Evolutionary conservation across 2,329 filamentous ascomycete species (phyloP).

Genomic region (Talaromyces sp.): DNA sequence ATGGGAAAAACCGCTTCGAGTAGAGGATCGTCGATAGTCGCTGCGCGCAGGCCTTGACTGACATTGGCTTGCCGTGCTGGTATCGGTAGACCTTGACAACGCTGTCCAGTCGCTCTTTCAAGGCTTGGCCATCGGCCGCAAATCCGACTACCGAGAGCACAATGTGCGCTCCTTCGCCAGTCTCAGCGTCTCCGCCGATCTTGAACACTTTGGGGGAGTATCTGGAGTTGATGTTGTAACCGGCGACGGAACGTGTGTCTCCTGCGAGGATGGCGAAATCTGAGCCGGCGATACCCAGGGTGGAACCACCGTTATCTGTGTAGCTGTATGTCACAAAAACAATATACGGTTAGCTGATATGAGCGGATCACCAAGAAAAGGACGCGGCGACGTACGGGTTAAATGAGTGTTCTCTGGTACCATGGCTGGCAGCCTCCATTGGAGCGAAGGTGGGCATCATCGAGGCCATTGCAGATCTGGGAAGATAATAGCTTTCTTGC

Average conservation of each 20-base stretch:
- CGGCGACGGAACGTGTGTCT: slow-evolving; percentile 90
- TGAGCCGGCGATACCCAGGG: slow-evolving; percentile 85
- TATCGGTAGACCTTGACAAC: slow-evolving; percentile 99
- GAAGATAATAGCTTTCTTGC: neutral
- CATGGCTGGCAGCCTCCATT: slow-evolving; percentile 51
- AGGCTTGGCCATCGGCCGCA: slow-evolving; percentile 85
- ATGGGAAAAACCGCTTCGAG: slow-evolving; percentile 97
- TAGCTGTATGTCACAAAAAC: slow-evolving; percentile 48
- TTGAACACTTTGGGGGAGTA: slow-evolving; percentile 95
- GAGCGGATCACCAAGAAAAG: neutral
- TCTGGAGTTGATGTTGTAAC: slow-evolving; percentile 98
- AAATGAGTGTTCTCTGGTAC: slow-evolving; percentile 66
- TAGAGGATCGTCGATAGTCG: slow-evolving; percentile 93
- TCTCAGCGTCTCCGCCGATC: slow-evolving; percentile 84
- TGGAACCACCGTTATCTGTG: slow-evolving; percentile 96
- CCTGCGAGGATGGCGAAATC: slow-evolving; percentile 96
- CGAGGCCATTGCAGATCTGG: slow-evolving; percentile 46
- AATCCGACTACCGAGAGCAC: slow-evolving; percentile 93
- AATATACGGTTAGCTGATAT: neutral
- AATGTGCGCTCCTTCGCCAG: slow-evolving; percentile 78
- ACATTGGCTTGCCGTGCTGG: slow-evolving; percentile 95
- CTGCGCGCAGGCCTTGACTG: slow-evolving; percentile 88
- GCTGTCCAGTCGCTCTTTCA: slow-evolving; percentile 89
- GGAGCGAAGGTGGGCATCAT: slow-evolving; percentile 47
- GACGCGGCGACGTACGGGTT: slow-evolving; percentile 65